A percentile compares a stretch with the other conserved stretches of the same genome.
Evolutionary conservation across 208 protist genomes (phyloP).

Genomic region (Crithidia sp.): DNA sequence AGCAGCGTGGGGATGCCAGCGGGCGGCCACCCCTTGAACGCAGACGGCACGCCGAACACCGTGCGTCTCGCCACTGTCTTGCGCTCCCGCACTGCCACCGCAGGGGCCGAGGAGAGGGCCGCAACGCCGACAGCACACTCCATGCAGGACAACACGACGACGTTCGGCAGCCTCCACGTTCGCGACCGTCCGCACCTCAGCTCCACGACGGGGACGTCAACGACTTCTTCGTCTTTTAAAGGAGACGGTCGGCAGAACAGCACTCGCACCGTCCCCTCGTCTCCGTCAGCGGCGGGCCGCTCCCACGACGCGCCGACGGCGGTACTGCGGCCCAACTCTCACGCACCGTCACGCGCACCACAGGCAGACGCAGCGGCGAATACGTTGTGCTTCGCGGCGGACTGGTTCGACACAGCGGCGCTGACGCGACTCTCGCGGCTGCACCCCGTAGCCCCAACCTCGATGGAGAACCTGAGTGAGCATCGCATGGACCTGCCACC

Average conservation of each 20-base stretch:
- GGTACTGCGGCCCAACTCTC: neutral
- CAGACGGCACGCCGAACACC: neutral
- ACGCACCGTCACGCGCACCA: neutral
- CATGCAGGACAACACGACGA: neutral
- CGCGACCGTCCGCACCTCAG: neutral
- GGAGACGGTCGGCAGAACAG: neutral
- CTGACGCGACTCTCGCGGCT: neutral
- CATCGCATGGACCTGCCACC: neutral
- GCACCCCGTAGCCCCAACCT: neutral
- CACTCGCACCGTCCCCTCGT: neutral
- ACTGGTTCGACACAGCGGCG: slow-evolving; percentile 6
- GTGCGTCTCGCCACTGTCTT: neutral
- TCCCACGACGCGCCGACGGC: neutral
- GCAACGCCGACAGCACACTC: neutral
- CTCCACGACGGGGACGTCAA: neutral
- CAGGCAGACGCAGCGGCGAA: neutral
- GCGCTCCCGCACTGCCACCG: neutral
- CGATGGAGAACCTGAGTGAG: neutral
- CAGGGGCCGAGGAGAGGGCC: neutral
- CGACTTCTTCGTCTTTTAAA: neutral
- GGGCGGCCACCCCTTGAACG: neutral
- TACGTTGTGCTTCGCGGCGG: neutral
- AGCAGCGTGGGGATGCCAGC: neutral
- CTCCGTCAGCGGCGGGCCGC: neutral
- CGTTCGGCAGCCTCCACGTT: neutral